Evolutionary conservation across 495 filamentous ascomycete species (phyloP).

Genomic region (Chaetomium cochliodes): DNA sequence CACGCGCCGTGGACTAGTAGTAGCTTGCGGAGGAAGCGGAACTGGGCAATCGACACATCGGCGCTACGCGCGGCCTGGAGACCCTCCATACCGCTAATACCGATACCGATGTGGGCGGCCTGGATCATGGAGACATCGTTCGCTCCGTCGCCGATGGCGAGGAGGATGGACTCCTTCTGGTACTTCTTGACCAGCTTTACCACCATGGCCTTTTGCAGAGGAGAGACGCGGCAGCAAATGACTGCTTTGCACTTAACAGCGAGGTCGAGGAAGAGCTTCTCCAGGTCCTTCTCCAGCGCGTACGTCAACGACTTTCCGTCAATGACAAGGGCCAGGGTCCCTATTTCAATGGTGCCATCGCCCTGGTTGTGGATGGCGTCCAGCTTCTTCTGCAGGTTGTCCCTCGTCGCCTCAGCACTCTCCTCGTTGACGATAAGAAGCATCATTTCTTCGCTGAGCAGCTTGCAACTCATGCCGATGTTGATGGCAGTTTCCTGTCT

Average conservation of each 20-base stretch:
- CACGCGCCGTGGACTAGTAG: conserved; percentile 95
- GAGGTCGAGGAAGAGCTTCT: conserved; percentile 89
- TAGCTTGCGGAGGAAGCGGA: conserved; percentile 92
- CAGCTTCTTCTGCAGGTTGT: conserved; percentile 89
- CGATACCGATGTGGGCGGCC: conserved; percentile 96
- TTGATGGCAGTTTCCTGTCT: conserved; percentile 99
- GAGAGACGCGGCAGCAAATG: conserved; percentile 97
- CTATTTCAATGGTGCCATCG: conserved; percentile 69
- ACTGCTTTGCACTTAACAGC: conserved; percentile 97
- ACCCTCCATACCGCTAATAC: conserved; percentile 96
- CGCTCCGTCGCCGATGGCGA: conserved; percentile 96
- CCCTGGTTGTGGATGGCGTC: conserved; percentile 79
- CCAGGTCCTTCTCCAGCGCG: conserved; percentile 89
- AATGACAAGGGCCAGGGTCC: conserved; percentile 90
- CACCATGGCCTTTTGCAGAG: conserved; percentile 96
- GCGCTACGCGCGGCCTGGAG: conserved; percentile 96
- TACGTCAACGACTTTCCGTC: conserved; percentile 94
- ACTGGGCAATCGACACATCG: conserved; percentile 95
- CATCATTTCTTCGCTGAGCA: conserved; percentile 99
- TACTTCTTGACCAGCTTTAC: conserved; percentile 99
- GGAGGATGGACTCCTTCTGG: conserved; percentile 76
- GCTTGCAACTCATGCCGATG: conserved; percentile 99
- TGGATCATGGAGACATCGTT: conserved; percentile 99
- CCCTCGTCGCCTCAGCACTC: conserved; percentile 65
- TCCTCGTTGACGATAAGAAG: conserved; percentile 96